Base-by-base conservation (phyloP, 441 rosid species). In the Adansonia gregorii region DNA sequence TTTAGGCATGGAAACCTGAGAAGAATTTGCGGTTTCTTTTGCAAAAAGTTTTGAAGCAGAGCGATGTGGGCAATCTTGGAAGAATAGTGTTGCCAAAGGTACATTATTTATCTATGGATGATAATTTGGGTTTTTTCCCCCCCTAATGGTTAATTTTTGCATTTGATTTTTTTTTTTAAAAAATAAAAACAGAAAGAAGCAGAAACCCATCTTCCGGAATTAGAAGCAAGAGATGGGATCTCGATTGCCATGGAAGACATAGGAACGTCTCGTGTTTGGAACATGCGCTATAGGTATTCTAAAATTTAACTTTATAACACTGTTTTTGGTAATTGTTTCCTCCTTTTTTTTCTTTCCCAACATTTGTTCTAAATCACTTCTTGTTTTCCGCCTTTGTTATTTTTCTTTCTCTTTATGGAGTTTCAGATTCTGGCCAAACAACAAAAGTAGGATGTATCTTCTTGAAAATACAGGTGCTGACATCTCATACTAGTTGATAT, bases 361-460 rank as follows among this genome's bases (percentile, higher is more conserved):
- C 64, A 58, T 74, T 3, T n/a, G 55, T 41, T 75, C 78, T 85
- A 83, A 82, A 82, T 77, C 78, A 20, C 48, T 27, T 41, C 31
- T 1, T 43, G 51, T 67, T n/a, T 51, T 45, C 66, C 39, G 73
- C 11, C 59, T 69, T 24, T 24, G 43, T 24, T 69, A 1, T 2
- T 68, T 4, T 35, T 14, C 51, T 67, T 67, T 20, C 52, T 22
- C 78, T 71, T 78, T 72, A 55, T 82, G 85, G 92, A 79, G 85
- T 81, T 88, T 80, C 89, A 95, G 99, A 80, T 95, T 91, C 89
- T 95, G 99, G 99, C 99, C 99, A 9, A 95, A 95, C 87, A 95
- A 95, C 83, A 95, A 94, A 85, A 95, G 99, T 87, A 95, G 98
- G 90, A 95, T 95, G 98, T 95, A 95, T 83, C 97, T 95, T 78